A percentile compares a stretch with the other conserved stretches of the same genome.
Conservation (phyloP, 148 eudicot species). For the Cornus controversa region DNA sequence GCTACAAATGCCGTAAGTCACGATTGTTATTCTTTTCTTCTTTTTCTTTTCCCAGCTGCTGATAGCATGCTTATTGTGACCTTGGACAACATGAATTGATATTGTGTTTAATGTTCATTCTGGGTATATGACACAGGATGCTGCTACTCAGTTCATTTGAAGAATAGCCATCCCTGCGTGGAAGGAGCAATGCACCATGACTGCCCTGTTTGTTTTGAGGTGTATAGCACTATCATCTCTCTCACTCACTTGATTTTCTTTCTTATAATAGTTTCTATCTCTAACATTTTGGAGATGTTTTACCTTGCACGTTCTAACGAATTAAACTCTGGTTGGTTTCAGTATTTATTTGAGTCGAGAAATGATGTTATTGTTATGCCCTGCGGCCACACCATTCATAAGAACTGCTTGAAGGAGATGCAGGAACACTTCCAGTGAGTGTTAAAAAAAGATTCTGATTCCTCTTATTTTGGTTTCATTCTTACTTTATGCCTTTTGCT, state of each 20-base stretch:
- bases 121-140: conserved; percentile 41
- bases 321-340: conserved; percentile 14
- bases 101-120: background rate
- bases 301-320: background rate
- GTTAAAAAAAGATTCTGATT: background rate
- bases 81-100: background rate
- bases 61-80: background rate
- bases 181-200: conserved; percentile 98
- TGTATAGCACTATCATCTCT: conserved; percentile 33
- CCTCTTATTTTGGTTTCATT: background rate
- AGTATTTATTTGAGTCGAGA: conserved; percentile 80
- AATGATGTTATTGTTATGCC: conserved; percentile 64
- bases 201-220: conserved; percentile 98
- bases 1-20: conserved; percentile 66
- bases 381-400: conserved; percentile 94
- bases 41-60: background rate
- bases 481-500: background rate
- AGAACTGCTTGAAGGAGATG: conserved; percentile 80
- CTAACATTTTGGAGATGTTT: background rate
- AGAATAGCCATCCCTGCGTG: conserved; percentile 72
- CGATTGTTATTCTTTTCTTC: background rate
- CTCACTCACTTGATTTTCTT: background rate
- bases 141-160: conserved; percentile 67
- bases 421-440: conserved; percentile 86
- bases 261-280: background rate